Evolutionary conservation across 2,329 filamentous ascomycete genomes (phyloP).

Genomic region (Corniculantispora saksenae): DNA sequence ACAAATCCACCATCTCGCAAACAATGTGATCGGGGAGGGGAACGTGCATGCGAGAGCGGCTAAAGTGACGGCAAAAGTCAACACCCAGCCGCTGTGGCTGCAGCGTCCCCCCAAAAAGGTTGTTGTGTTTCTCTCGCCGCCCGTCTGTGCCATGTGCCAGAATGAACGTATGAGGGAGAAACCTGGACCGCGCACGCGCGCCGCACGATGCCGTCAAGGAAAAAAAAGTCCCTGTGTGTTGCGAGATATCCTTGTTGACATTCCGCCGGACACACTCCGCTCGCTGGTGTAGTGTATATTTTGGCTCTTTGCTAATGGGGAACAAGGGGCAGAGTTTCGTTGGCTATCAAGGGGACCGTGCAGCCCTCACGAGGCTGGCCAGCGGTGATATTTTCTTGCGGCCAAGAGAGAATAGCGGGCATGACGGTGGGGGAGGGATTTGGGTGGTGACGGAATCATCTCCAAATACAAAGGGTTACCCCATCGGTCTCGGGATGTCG

Average conservation of each 20-base stretch:
- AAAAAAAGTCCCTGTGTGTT: not conserved
- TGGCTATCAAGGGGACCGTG: not conserved
- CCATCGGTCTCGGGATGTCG: too few relatives aligned
- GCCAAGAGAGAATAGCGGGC: too few relatives aligned
- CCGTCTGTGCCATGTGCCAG: not conserved
- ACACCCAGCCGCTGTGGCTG: conserved; percentile 8
- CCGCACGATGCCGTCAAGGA: not conserved
- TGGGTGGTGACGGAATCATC: not conserved
- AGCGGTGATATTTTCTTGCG: too few relatives aligned
- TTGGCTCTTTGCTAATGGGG: not conserved
- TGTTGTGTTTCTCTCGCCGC: not conserved
- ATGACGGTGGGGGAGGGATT: too few relatives aligned
- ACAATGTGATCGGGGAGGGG: too few relatives aligned
- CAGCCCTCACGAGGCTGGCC: not conserved
- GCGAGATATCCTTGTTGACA: not conserved
- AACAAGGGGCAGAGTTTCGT: not conserved
- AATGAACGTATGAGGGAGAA: not conserved
- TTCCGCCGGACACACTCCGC: not conserved
- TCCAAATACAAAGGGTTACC: too few relatives aligned
- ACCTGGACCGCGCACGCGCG: not conserved
- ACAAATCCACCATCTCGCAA: not conserved
- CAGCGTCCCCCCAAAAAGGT: not conserved
- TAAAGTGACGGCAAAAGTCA: conserved; percentile 1
- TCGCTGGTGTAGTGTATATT: not conserved
- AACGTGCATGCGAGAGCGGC: conserved; percentile 5